Percentiles rank a stretch among this genome's conserved stretches.
Conservation (phyloP, 2,329 filamentous ascomycete species). For the Didymella lethalis region DNA sequence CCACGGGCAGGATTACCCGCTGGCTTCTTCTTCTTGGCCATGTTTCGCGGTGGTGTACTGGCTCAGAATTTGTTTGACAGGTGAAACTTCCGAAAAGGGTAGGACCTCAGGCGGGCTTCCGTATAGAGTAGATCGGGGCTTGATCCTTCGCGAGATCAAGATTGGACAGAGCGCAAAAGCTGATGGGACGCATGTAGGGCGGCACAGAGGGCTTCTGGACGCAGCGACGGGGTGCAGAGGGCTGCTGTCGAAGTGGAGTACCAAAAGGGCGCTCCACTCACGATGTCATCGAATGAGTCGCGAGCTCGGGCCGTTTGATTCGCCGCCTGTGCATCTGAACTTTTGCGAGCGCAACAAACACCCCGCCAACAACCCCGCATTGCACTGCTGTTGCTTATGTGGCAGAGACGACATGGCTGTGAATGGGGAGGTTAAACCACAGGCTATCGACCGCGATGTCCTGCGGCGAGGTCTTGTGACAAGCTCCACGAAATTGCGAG, state of each 20-base stretch:
- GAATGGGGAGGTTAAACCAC: conserved; percentile 45
- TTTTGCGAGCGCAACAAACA: conserved; percentile 33
- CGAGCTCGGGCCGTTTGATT: conserved; percentile 20
- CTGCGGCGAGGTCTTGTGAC: conserved; percentile 55
- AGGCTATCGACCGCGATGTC: conserved; percentile 44
- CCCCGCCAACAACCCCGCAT: conserved; percentile 40
- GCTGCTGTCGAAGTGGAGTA: conserved; percentile 25
- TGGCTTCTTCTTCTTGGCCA: conserved; percentile 95
- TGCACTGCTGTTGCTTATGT: conserved; percentile 34
- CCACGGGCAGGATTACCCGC: conserved; percentile 86
- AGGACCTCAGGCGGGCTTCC: conserved; percentile 31
- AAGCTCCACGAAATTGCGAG: conserved; percentile 59
- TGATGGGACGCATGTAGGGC: conserved; percentile 46
- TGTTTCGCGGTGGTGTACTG: conserved; percentile 49
- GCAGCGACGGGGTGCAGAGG: conserved; percentile 22
- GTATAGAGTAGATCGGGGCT: conserved; percentile 49
- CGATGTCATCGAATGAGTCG: conserved; percentile 31
- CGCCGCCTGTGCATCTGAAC: conserved; percentile 21
- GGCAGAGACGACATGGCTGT: conserved; percentile 48
- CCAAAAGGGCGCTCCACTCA: conserved; percentile 29
- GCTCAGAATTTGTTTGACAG: conserved; percentile 15
- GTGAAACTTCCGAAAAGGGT: conserved; percentile 24
- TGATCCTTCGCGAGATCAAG: conserved; percentile 48
- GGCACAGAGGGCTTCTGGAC: conserved; percentile 29
- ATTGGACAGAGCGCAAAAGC: conserved; percentile 35